These are phyloP conservation scores for Boletus eberwhitei DNA, from an alignment of 768 basidiomycete genomes.

Conservation along the genomic window DNA sequence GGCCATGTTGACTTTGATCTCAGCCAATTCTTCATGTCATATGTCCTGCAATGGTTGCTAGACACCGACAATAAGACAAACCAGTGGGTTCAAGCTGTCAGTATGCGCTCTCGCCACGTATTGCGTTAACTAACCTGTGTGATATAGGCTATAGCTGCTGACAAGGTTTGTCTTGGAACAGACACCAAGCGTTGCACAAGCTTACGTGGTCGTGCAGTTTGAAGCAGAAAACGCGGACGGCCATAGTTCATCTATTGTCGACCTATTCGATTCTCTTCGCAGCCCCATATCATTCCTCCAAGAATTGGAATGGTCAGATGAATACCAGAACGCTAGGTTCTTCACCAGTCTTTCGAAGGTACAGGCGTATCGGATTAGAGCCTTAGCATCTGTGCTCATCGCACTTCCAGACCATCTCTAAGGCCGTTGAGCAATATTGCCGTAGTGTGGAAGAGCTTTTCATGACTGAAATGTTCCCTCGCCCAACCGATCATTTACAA, in stretches of 20 bases:
- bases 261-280: slow-evolving; percentile 90
- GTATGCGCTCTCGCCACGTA: slow-evolving; percentile 31
- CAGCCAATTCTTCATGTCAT: slow-evolving; percentile 78
- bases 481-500: slow-evolving; percentile 71
- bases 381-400: background rate
- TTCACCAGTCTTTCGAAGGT: slow-evolving; percentile 89
- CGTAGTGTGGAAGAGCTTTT: slow-evolving; percentile 83
- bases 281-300: slow-evolving; percentile 87
- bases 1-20: slow-evolving; percentile 64
- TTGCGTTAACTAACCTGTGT: slow-evolving; percentile 5
- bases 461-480: slow-evolving; percentile 93
- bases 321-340: slow-evolving; percentile 84
- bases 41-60: slow-evolving; percentile 85
- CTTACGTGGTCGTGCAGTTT: slow-evolving; percentile 45
- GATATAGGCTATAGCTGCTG: slow-evolving; percentile 71
- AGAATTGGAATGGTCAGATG: slow-evolving; percentile 90
- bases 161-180: slow-evolving; percentile 52
- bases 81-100: slow-evolving; percentile 90
- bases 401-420: slow-evolving; percentile 72
- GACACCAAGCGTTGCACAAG: background rate
- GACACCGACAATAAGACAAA: slow-evolving; percentile 86
- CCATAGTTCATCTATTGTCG: slow-evolving; percentile 95
- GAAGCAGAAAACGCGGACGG: slow-evolving; percentile 76
- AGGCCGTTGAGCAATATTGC: slow-evolving; percentile 91
- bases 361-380: background rate